Base-by-base conservation (phyloP, 2,329 filamentous ascomycete species). In the Pseudovirgaria hyperparasitica region DNA sequence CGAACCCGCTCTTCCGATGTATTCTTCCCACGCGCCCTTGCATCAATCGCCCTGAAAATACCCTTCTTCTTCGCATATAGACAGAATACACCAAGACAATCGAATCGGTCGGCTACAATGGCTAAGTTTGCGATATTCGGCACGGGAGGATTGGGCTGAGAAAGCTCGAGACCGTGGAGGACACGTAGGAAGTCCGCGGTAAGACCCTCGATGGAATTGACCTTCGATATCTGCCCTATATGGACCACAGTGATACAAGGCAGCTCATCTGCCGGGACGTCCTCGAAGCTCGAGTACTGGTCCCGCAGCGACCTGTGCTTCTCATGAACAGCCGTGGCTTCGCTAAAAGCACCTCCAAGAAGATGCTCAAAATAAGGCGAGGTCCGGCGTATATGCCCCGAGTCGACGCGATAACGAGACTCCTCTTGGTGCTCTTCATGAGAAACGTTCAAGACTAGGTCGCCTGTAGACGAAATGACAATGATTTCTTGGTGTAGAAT, bases 21-120 rank as follows among this genome's bases (percentile, higher is more conserved):
- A 48, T 28, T 34, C 30, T 64, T 58, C 26, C 55, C 39, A 27
- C 61, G 57, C 20, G 50, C 48, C 38, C 57, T 63, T 9, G 49
- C 48, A 31, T 64, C 62, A 5, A 63, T 43, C 11, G 48, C 32
- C 19, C 53, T 45, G 12, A 62, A 33, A 16, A 55, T 48, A 37
- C 57, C 61, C 40, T 53, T 59, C 27, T 47, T 48, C 25, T 60
- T 61, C 11, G 77, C 49, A 35, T 71, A 70, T 24, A 57, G 58
- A 6, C 67, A 59, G 2, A 82, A 62, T 8, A 60, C 47, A 3
- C 59, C 48, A 2, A 72, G 53, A 33, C 75, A 77, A 52, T 78
- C 75, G 50, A 82, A 85, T 23, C 76, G 70, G 48, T 85, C 80
- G 7, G 78, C 76, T 30, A 82, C 65, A 27, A 82, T 65, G 21